Percentiles rank a stretch among this genome's conserved stretches.
Conservation (phyloP, 345 rosid genomes). For the Citrus inodora region DNA sequence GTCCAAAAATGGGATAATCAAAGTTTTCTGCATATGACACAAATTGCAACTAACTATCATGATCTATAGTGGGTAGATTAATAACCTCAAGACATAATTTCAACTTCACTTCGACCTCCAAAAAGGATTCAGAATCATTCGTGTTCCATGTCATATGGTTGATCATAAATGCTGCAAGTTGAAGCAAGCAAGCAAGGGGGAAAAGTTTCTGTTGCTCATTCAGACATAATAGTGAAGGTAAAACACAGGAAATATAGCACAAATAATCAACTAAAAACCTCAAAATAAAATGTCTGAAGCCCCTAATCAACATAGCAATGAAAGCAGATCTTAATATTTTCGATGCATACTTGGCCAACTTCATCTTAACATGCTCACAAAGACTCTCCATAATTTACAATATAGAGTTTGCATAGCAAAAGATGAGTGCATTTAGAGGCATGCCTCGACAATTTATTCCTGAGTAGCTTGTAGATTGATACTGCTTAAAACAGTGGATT, state of each 20-base stretch:
- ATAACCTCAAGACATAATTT: slow-evolving; percentile 68
- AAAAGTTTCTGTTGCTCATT: background rate
- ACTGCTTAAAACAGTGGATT: background rate
- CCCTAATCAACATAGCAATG: background rate
- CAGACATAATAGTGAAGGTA: slow-evolving; percentile 6
- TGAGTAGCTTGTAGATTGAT: background rate
- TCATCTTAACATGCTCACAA: background rate
- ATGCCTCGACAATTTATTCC: background rate
- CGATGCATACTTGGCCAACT: background rate
- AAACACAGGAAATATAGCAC: background rate
- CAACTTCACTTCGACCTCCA: slow-evolving; percentile 72
- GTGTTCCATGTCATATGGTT: slow-evolving; percentile 72
- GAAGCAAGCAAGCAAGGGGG: background rate
- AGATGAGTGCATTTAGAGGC: background rate
- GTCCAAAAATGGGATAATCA: background rate
- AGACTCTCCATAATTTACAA: background rate
- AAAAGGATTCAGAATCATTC: slow-evolving; percentile 47
- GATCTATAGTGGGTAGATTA: slow-evolving; percentile 1
- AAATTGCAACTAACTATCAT: background rate
- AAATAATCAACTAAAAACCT: background rate
- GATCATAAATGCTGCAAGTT: slow-evolving; percentile 59
- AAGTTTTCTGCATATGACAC: background rate
- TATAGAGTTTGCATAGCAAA: background rate
- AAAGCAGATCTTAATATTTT: background rate
- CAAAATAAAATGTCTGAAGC: background rate